These are phyloP conservation scores for Adansonia gregorii DNA, from an alignment of 441 rosid genomes.

Conservation along the genomic window DNA sequence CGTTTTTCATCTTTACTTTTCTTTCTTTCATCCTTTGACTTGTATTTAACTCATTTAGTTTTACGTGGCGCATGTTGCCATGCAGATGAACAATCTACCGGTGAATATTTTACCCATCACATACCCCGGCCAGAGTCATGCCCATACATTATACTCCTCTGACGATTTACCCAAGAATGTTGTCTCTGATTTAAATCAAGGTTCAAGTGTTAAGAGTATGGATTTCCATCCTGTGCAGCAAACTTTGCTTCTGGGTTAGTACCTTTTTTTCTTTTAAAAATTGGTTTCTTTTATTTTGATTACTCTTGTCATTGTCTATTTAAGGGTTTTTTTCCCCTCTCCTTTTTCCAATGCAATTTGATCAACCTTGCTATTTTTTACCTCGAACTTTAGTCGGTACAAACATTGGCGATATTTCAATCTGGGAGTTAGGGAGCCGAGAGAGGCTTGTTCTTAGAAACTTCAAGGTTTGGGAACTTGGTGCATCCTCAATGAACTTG, in stretches of 20 bases:
- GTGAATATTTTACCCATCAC: constrained; percentile 58
- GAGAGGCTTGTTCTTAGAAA: constrained; percentile 61
- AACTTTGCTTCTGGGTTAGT: constrained; percentile 73
- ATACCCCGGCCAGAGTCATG: constrained; percentile 62
- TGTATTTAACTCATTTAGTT: background rate
- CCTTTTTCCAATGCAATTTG: constrained; percentile 6
- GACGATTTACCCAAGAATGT: constrained; percentile 80
- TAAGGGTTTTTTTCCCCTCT: constrained; percentile 10
- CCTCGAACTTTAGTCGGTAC: constrained; percentile 61
- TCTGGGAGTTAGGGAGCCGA: constrained; percentile 82
- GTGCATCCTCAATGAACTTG: constrained; percentile 53
- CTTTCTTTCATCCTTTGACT: background rate
- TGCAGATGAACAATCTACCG: constrained; percentile 60
- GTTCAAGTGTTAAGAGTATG: constrained; percentile 80
- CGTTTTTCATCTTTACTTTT: background rate
- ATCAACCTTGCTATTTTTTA: background rate
- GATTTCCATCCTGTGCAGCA: constrained; percentile 85
- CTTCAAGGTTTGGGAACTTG: constrained; percentile 77
- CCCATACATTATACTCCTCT: constrained; percentile 55
- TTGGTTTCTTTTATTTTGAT: constrained; percentile 23
- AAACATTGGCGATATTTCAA: constrained; percentile 65
- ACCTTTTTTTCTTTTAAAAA: constrained; percentile 20
- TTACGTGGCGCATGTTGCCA: background rate
- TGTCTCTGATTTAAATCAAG: constrained; percentile 54
- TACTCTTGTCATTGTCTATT: constrained; percentile 15